Base-by-base conservation (phyloP, 345 rosid species). In the Populus ilicifolia region DNA sequence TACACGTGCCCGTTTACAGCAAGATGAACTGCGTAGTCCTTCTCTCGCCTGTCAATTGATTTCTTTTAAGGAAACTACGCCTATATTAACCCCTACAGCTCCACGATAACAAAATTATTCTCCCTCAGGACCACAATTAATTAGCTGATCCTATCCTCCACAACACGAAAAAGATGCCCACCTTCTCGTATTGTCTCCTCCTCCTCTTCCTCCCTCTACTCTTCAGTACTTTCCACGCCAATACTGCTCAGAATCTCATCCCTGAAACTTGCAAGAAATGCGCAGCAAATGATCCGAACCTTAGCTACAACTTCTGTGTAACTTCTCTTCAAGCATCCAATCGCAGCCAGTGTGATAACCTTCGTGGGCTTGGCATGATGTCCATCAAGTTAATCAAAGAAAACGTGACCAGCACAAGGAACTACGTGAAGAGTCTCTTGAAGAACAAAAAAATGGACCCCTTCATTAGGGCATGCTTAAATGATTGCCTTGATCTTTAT, bases 401-500 rank as follows among this genome's bases (percentile, higher is more conserved):
- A 27, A 89, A 89, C 77, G 66, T 85, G 39, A 89, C 96, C 0
- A 43, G 33, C 62, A 80, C 92, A 0, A 83, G 75, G 75, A 61
- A 77, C 10, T 70, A 80, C 74, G 25, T 85, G 8, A 78, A 81
- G 77, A 44, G 78, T 35, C 85, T 88, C 9, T 38, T 87, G 70
- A 72, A 73, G 81, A 76, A 79, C 72, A 84, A 78, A 54, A 77
- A 71, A 67, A 13, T 61, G 75, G 88, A 86, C 18, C 86, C 86
- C 0, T 81, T 48, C 41, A 6, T 75, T 0, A 72, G 67, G 56
- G 71, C 82, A 1, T 77, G 92, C 72, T 69, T 91, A 61, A n/a
- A 64, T 1, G 92, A 89, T 62, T 89, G 96, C 82, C 67, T 80
- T 16, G 85, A 85, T 16, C 86, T 91, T 21, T 91, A 89, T 72